phyloP scores from a whole-genome alignment of 2,329 filamentous ascomycete genomes.

The Cryphonectria parasitica region DNA sequence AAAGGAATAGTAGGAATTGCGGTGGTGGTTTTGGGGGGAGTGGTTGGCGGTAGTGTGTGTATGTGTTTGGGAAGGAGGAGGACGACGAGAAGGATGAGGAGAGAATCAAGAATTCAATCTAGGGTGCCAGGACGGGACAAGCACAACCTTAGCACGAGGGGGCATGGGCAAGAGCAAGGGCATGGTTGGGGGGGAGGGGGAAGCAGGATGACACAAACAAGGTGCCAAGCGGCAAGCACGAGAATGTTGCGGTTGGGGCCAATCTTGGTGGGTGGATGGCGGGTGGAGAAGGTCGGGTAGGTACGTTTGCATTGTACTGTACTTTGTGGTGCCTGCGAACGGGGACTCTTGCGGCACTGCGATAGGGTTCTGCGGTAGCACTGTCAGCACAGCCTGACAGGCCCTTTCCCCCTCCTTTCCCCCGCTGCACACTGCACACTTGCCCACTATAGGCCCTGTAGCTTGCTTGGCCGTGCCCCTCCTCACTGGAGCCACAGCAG shows the following conservation, averaged over 20 bases:
- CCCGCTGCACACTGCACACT: not conserved
- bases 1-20: not conserved
- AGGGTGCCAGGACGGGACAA: not conserved
- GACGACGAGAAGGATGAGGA: not conserved
- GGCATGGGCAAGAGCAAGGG: not conserved
- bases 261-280: too few species aligned
- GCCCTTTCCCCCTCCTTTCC: not conserved
- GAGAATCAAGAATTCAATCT: not conserved
- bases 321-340: not conserved
- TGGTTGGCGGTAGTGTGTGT: not conserved
- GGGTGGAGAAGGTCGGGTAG: slow-evolving; percentile 13
- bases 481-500: not conserved
- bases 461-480: not conserved
- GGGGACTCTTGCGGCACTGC: not conserved
- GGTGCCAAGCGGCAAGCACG: slow-evolving; percentile 13
- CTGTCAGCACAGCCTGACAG: not conserved
- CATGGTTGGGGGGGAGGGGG: not conserved
- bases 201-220: slow-evolving; percentile 6
- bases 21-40: not conserved
- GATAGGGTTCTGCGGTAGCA: not conserved
- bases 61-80: not conserved
- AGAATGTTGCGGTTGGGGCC: slow-evolving; percentile 15
- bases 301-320: not conserved
- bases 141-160: not conserved
- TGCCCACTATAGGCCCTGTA: not conserved